Conservation (phyloP, 1,139 yeast species). For the Tardiomyces blankii region DNA sequence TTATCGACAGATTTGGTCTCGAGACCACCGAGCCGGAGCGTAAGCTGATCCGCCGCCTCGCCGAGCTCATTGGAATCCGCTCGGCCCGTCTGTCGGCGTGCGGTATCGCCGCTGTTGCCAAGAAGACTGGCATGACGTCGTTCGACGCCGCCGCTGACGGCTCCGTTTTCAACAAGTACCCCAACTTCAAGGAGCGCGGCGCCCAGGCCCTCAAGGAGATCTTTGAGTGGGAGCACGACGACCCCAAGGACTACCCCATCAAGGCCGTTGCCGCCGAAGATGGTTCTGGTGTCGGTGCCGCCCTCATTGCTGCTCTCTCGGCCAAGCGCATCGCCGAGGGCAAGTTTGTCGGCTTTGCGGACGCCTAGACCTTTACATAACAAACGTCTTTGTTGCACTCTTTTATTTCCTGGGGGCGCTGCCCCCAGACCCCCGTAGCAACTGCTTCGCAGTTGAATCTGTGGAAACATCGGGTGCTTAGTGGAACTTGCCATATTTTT, state of each 20-base stretch:
- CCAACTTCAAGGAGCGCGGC: constrained; percentile 82
- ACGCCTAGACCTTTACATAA: background rate
- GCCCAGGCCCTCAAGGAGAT: constrained; percentile 84
- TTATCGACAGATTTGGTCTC: constrained; percentile 47
- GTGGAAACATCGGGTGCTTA: too few species aligned
- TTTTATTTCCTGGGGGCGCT: too few species aligned
- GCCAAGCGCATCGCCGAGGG: constrained; percentile 63
- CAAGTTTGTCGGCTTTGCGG: constrained; percentile 51
- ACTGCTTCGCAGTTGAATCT: too few species aligned
- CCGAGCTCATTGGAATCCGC: constrained; percentile 84
- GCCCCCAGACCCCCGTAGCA: too few species aligned
- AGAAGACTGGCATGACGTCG: constrained; percentile 65
- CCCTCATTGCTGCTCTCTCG: constrained; percentile 91
- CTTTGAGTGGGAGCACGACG: constrained; percentile 58
- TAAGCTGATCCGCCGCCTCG: constrained; percentile 67
- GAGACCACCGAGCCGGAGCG: constrained; percentile 69
- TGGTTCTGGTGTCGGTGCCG: constrained; percentile 98
- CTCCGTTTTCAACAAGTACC: constrained; percentile 87
- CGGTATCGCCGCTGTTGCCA: constrained; percentile 92
- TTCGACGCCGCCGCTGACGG: constrained; percentile 98
- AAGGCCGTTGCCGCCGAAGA: constrained; percentile 86
- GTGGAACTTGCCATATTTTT: too few species aligned
- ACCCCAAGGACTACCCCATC: constrained; percentile 59
- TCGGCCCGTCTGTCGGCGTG: constrained; percentile 88
- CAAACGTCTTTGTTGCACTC: background rate